Conservation (phyloP, 2,329 filamentous ascomycete genomes). For the Hymenoscyphus occultus region DNA sequence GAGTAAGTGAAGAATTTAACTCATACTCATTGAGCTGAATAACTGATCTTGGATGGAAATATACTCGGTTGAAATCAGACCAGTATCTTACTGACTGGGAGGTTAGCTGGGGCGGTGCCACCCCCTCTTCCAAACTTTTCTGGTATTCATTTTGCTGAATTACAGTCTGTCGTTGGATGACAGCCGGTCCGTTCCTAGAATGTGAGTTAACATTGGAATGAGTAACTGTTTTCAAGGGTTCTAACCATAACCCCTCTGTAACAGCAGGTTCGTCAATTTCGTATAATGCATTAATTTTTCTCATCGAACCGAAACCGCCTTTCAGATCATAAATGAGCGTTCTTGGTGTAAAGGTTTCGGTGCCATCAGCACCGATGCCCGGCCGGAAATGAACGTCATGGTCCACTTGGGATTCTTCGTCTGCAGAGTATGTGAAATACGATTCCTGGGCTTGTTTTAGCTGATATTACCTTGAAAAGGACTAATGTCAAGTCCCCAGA, state of each 20-base stretch:
- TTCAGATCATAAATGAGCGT: constrained; percentile 95
- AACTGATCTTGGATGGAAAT: constrained; percentile 83
- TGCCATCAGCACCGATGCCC: constrained; percentile 76
- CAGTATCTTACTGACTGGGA: constrained; percentile 81
- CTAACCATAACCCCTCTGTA: constrained; percentile 41
- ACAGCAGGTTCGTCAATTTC: constrained; percentile 37
- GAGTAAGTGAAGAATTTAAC: constrained; percentile 73
- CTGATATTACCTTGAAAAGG: constrained; percentile 8
- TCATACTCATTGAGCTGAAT: constrained; percentile 87
- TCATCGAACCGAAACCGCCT: constrained; percentile 83
- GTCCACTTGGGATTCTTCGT: constrained; percentile 66
- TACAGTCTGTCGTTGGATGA: constrained; percentile 64
- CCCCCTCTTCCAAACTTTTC: constrained; percentile 70
- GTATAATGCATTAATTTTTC: constrained; percentile 86
- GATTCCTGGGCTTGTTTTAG: constrained; percentile 65
- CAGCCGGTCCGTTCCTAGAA: constrained; percentile 60
- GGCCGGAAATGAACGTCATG: constrained; percentile 87
- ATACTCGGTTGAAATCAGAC: constrained; percentile 94
- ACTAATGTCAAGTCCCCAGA: constrained; percentile 12
- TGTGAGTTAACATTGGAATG: constrained; percentile 10
- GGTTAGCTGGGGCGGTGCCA: constrained; percentile 60
- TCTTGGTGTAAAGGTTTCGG: constrained; percentile 88
- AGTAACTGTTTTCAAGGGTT: constrained; percentile 7
- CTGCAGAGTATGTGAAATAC: constrained; percentile 83
- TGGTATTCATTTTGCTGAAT: constrained; percentile 76